Percentiles rank a stretch among this genome's conserved stretches.
Evolutionary conservation across 495 filamentous ascomycete species (phyloP).

Genomic region (Cercophora sp.): DNA sequence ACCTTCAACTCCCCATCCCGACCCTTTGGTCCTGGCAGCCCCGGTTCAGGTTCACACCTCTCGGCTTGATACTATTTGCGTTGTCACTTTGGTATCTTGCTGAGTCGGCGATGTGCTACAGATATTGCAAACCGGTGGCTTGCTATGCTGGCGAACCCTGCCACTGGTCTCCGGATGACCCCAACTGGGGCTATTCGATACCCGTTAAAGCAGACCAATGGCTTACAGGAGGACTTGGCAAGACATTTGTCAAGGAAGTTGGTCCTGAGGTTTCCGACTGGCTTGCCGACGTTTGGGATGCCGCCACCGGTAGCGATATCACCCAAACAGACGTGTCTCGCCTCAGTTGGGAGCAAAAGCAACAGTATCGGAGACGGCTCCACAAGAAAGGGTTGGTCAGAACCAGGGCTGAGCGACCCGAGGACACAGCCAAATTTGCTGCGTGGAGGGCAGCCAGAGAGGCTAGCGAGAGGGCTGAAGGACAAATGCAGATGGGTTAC

Average conservation of each 20-base stretch:
- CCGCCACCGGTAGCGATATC: conserved; percentile 36
- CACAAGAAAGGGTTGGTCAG: conserved; percentile 34
- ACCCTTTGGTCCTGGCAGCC: conserved; percentile 51
- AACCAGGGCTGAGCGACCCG: conserved; percentile 27
- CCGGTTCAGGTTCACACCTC: conserved; percentile 49
- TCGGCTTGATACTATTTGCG: conserved; percentile 51
- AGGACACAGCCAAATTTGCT: conserved; percentile 29
- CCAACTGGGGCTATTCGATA: conserved; percentile 50
- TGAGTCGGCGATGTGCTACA: conserved; percentile 57
- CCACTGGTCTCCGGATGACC: conserved; percentile 48
- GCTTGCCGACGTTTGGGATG: conserved; percentile 39
- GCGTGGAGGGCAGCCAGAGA: conserved; percentile 33
- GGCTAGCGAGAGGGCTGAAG: conserved; percentile 27
- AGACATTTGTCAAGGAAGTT: conserved; percentile 21
- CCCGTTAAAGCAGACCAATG: conserved; percentile 55
- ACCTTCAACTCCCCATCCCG: conserved; percentile 53
- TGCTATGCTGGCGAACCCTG: conserved; percentile 42
- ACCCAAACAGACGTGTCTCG: conserved; percentile 27
- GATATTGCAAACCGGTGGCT: conserved; percentile 57
- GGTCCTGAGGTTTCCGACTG: conserved; percentile 37
- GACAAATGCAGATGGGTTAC: conserved; percentile 24
- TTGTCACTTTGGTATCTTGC: conserved; percentile 52
- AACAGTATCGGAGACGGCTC: conserved; percentile 38
- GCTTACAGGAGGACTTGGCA: conserved; percentile 43
- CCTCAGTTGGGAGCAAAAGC: conserved; percentile 27